A percentile compares a stretch with the other conserved stretches of the same genome.
Conservation (phyloP, 495 filamentous ascomycete species). For the Opeltia flavorubescens region DNA sequence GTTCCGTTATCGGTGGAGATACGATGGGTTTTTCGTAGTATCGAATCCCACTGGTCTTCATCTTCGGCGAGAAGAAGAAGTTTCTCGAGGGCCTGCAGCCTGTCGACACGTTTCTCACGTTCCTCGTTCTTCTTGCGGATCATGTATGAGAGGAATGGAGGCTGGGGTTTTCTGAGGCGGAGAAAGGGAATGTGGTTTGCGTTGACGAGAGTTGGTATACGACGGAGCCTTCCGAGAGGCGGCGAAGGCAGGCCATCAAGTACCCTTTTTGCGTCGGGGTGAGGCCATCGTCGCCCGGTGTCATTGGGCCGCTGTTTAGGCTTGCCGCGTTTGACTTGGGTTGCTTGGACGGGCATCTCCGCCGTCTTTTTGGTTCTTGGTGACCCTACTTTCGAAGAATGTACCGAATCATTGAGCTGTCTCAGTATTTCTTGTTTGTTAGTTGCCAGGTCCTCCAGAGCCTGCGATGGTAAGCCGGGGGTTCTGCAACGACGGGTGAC, state of each 20-base stretch:
- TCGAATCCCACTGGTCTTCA: constrained; percentile 46
- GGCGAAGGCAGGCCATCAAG: constrained; percentile 25
- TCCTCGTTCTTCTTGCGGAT: constrained; percentile 34
- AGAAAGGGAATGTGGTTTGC: constrained; percentile 53
- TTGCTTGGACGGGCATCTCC: not conserved
- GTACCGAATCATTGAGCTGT: not conserved
- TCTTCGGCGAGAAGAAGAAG: constrained; percentile 25
- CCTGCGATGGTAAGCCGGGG: not conserved
- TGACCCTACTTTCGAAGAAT: not conserved
- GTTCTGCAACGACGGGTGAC: too few species aligned
- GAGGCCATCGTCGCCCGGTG: not conserved
- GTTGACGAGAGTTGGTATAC: constrained; percentile 44
- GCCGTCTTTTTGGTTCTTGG: not conserved
- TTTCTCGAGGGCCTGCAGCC: constrained; percentile 19
- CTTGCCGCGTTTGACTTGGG: not conserved
- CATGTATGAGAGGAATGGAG: constrained; percentile 38
- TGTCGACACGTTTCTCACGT: constrained; percentile 26
- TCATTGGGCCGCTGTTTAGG: not conserved
- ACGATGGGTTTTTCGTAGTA: constrained; percentile 16
- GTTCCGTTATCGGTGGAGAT: constrained; percentile 1
- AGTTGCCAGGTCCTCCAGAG: not conserved
- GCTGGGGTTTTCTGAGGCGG: constrained; percentile 56
- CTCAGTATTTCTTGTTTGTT: not conserved
- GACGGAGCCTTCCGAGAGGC: constrained; percentile 34
- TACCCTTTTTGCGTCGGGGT: not conserved